Evolutionary conservation across 768 basidiomycete species (phyloP), one percentile per base, ranked within the genome.

Genomic region (Russula abietina): DNA sequence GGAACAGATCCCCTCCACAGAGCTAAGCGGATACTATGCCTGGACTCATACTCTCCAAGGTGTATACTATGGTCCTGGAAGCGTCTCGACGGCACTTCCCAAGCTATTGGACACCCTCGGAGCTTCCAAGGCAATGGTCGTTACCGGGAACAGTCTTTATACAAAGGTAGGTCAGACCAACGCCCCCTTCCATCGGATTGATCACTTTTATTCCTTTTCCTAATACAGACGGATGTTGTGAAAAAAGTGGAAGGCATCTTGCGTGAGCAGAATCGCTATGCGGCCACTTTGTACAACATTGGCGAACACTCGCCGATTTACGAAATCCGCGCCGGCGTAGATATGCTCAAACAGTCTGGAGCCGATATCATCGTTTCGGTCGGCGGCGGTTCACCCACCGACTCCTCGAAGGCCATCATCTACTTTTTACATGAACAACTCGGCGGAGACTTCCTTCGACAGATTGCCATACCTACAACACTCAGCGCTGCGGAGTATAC

Each of bases 401-500:
- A 91, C 71, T 88, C 86, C 2, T 76, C 87, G n/a, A 92, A 92
- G 71, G 84, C 84, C 0, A 86, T 91, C 33, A 70, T 87, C 8
- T 86, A 84, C 71, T 79, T 81, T 55, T 74, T 85, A 39, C 83
- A 87, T 66, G 73, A 85, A 63, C 81, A 85, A 63, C 72, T 68
- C 3, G 83, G 82, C 3, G 82, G 80, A 0, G 73, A 74, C 4
- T 83, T 79, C 53, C 72, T 82, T 53, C 78, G 73, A 24, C 89
- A 91, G 67, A 88, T 93, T 56, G 87, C 90, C 17, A 85, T 92
- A 61, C 91, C 91, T 0, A 93, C 90, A 7, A 91, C 89, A 3
- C 75, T 92, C 36, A 89, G 87, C 67, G 88, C 88, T 1, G 87
- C 88, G 10, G 89, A 89, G 70, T 89, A 88, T 70, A 81, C 80